Evolutionary conservation across 2,329 filamentous ascomycete species (phyloP).

Genomic region (Penicillium oxalicum): DNA sequence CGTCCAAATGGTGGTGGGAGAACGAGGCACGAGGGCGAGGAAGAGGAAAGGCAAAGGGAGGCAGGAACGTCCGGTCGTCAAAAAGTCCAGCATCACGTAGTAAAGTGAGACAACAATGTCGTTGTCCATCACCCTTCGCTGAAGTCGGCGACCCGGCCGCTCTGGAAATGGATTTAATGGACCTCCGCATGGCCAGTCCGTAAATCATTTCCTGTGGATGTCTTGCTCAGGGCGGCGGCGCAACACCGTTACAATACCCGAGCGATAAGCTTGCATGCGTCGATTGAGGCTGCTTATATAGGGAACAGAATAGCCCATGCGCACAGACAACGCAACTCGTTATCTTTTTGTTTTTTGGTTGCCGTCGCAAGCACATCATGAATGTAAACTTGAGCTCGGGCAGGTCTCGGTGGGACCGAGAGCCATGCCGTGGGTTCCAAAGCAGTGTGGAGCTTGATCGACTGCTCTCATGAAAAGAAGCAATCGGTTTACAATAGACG

Average conservation of each 20-base stretch:
- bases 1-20: background rate
- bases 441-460: slow-evolving; percentile 5
- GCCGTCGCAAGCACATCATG: no score
- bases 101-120: no score
- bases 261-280: background rate
- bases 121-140: no score
- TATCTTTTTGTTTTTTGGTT: slow-evolving; percentile 1
- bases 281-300: background rate
- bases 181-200: background rate
- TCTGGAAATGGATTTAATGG: no score
- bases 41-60: background rate
- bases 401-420: no score
- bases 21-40: background rate
- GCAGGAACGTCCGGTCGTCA: no score
- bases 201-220: slow-evolving; percentile 3
- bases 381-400: no score
- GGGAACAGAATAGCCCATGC: background rate
- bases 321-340: background rate
- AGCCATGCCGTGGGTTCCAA: slow-evolving; percentile 3
- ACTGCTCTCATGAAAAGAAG: slow-evolving; percentile 2
- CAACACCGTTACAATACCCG: background rate
- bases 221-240: background rate
- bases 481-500: background rate
- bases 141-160: no score
- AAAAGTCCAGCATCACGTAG: no score